Base-by-base conservation (phyloP, 352 stramenopile genomes). In the Stephanocyclus meneghinianus region DNA sequence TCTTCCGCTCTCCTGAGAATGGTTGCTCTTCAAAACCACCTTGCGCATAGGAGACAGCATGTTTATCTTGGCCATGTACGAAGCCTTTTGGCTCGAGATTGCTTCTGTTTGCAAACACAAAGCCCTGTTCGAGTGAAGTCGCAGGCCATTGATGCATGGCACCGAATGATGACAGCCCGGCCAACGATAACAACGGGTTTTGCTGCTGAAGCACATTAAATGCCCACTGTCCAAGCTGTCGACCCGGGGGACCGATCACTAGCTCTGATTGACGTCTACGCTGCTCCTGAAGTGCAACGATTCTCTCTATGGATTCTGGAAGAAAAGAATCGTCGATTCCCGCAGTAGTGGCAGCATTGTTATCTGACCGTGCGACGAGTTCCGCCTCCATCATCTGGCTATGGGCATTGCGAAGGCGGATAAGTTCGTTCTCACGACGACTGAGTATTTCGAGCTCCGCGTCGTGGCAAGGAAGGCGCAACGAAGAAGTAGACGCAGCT, bases 231-330 rank as follows among this genome's bases (percentile, higher is more conserved):
- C 29, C 35, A 30, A 37, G 13, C 10, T 67, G 59, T 10, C 16
- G 16, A 13, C 15, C 42, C 0, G 59, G 45, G 2, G 35, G 45
- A 1, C 29, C 48, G 45, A 71, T 56, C 40, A 45, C 9, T 57
- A 60, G 0, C 1, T 61, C 48, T 4, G 32, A 1, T 29, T 71
- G 13, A 10, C 45, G 29, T 16, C 30, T 21, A 35, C 63, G 26
- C 32, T 62, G 63, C 32, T 60, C 63, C 47, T 71, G 63, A 15
- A 50, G 10, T 10, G 45, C 48, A n/a, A 71, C 35, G 21, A 71
- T 60, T 47, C 63, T 10, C 16, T 71, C 48, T 16, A 71, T 71
- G 21, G 63, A 13, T 47, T 60, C 63, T 5, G 48, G 5, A 30
- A 15, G 45, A 21, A 71, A 50, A 16, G 45, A 16, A 29, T 71